phyloP scores from a whole-genome alignment of 2,329 filamentous ascomycete species.

The Amauroascus niger region DNA sequence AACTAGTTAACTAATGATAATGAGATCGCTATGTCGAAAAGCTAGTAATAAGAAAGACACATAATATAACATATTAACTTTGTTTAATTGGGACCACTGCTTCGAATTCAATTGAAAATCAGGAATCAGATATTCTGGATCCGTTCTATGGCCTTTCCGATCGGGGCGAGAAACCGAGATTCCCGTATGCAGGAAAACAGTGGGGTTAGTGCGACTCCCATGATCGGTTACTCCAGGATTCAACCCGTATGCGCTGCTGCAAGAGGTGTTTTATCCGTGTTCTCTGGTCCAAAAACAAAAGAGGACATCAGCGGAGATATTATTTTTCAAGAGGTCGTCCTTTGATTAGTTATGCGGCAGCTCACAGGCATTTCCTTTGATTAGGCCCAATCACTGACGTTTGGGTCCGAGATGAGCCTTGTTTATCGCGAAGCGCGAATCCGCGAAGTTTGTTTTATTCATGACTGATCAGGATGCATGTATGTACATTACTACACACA shows the following conservation, averaged over 20 bases:
- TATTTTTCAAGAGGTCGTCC: too few species aligned
- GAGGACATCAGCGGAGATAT: too few species aligned
- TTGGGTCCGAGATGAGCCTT: too few species aligned
- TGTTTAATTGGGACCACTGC: neutral
- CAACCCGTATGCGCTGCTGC: neutral
- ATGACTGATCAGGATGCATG: neutral
- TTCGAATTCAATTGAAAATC: too few species aligned
- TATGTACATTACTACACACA: too few species aligned
- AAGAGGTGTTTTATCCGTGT: neutral
- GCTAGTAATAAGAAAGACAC: neutral
- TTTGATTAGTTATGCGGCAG: neutral
- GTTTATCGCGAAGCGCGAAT: neutral
- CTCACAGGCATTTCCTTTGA: neutral
- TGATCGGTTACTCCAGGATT: neutral
- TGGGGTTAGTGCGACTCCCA: neutral
- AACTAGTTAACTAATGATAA: neutral
- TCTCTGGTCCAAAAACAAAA: too few species aligned
- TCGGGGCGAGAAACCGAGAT: slow-evolving; percentile 5
- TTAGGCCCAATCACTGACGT: too few species aligned
- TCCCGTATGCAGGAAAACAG: neutral
- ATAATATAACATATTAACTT: neutral
- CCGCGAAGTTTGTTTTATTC: neutral
- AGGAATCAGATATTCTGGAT: too few species aligned
- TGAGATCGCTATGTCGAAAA: neutral
- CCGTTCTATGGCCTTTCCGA: neutral